A percentile compares a stretch with the other conserved stretches of the same genome.
phyloP scores from a whole-genome alignment of 1,284 basidiomycete genomes.

The Lentinula novae-zelandiae region DNA sequence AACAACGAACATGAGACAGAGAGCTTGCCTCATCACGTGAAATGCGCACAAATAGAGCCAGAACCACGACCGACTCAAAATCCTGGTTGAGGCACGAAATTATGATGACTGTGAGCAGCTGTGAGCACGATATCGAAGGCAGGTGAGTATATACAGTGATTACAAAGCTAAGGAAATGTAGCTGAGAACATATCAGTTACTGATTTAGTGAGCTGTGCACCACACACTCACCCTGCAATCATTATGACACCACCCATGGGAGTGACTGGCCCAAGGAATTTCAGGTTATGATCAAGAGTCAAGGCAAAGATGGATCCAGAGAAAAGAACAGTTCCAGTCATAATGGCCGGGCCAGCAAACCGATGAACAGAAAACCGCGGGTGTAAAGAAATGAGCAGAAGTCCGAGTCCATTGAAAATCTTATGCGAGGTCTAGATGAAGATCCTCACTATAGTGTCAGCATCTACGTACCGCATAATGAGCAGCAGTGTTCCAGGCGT shows the following conservation, averaged over 20 bases:
- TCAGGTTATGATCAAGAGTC: slow-evolving; percentile 55
- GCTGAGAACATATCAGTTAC: slow-evolving; percentile 24
- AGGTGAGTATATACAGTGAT: slow-evolving; percentile 7
- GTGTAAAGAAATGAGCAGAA: slow-evolving; percentile 71
- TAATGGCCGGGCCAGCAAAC: slow-evolving; percentile 71
- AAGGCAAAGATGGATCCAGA: slow-evolving; percentile 70
- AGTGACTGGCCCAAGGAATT: slow-evolving; percentile 69
- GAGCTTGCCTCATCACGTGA: no score
- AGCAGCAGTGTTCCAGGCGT: slow-evolving; percentile 62
- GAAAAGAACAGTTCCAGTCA: slow-evolving; percentile 61
- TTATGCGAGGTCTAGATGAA: slow-evolving; percentile 23
- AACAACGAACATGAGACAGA: no score
- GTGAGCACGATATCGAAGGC: no score
- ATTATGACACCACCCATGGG: slow-evolving; percentile 71
- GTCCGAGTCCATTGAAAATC: slow-evolving; percentile 76
- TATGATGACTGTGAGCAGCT: no score
- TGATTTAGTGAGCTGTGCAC: neutral
- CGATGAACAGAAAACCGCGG: slow-evolving; percentile 60
- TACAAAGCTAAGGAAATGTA: slow-evolving; percentile 53
- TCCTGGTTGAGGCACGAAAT: no score
- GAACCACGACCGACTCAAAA: no score
- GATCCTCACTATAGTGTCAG: neutral
- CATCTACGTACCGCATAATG: slow-evolving; percentile 55
- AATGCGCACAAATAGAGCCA: no score
- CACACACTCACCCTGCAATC: slow-evolving; percentile 68